phyloP scores from a whole-genome alignment of 78 protist species.

The Neovahlkampfia damariscottae region DNA sequence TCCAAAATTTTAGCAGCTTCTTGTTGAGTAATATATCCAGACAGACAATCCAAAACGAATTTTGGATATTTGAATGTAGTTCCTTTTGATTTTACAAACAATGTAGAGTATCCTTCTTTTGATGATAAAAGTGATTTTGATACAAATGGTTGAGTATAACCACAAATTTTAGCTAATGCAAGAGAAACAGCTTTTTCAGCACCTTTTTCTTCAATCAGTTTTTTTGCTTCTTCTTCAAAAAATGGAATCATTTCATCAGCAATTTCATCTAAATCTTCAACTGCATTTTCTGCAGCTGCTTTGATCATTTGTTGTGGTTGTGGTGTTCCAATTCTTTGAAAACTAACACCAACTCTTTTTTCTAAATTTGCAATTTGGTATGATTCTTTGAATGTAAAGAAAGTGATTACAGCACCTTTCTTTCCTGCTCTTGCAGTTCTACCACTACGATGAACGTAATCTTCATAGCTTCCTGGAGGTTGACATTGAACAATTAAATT shows the following conservation, averaged over 20 bases:
- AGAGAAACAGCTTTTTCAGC: background rate
- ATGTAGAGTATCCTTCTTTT: background rate
- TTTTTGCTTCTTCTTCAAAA: background rate
- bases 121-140: background rate
- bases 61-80: background rate
- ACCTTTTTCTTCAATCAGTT: background rate
- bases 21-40: background rate
- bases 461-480: conserved; percentile 86
- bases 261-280: background rate
- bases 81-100: background rate
- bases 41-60: background rate
- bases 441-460: conserved; percentile 94
- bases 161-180: conserved; percentile 2
- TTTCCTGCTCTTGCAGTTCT: conserved; percentile 94
- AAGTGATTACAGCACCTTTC: conserved; percentile 81
- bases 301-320: background rate
- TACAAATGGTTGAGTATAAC: background rate
- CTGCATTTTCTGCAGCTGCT: background rate
- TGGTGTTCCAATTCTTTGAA: no score
- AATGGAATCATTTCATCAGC: background rate
- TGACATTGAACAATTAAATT: conserved; percentile 84
- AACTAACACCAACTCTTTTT: no score
- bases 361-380: background rate
- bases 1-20: background rate
- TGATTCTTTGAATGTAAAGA: conserved; percentile 24